A percentile compares a stretch with the other conserved stretches of the same genome.
phyloP scores from a whole-genome alignment of 768 basidiomycete species.

The Phylloporus sp. region DNA sequence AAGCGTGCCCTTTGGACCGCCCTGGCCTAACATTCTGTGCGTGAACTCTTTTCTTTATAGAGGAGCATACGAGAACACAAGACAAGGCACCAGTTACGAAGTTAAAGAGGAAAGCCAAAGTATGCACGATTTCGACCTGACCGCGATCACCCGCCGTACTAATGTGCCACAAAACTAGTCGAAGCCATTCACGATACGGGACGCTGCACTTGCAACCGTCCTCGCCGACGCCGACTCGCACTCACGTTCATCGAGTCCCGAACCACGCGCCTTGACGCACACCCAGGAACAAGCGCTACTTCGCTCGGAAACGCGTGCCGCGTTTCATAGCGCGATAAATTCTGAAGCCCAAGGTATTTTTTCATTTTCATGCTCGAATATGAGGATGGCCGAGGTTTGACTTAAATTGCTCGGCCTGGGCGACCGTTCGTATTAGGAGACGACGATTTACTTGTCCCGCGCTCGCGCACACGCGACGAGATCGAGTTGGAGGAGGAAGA shows the following conservation, averaged over 20 bases:
- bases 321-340: conserved; percentile 55
- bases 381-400: background rate
- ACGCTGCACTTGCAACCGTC: conserved; percentile 60
- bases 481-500: conserved; percentile 75
- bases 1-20: background rate
- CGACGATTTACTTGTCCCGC: conserved; percentile 65
- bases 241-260: conserved; percentile 54
- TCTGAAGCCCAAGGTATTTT: conserved; percentile 11
- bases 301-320: conserved; percentile 76
- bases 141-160: background rate
- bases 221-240: conserved; percentile 43
- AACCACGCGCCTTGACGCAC: conserved; percentile 57
- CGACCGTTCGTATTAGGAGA: conserved; percentile 33
- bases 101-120: conserved; percentile 47
- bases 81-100: conserved; percentile 22
- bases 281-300: conserved; percentile 72
- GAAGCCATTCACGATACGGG: conserved; percentile 72
- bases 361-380: background rate
- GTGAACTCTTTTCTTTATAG: conserved; percentile 32
- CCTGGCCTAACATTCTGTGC: background rate
- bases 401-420: background rate
- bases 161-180: conserved; percentile 34
- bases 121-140: conserved; percentile 17
- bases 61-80: conserved; percentile 54
- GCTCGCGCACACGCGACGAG: conserved; percentile 78